These are phyloP conservation scores for Trematosphaeria pertusa DNA, from an alignment of 2,329 filamentous ascomycete genomes.

Conservation along the genomic window DNA sequence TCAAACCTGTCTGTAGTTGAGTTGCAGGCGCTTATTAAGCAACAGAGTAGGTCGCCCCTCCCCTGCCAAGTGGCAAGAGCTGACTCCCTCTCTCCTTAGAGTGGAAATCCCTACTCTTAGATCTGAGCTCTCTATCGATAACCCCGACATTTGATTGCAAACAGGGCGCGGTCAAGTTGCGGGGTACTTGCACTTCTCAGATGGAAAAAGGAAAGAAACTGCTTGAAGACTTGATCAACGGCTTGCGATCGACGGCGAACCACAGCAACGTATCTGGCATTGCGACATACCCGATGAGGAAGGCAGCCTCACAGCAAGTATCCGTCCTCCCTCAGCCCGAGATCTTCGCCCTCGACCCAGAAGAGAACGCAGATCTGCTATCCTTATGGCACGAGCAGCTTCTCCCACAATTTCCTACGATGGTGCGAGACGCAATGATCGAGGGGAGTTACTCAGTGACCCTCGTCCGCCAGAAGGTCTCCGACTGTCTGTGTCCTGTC, in stretches of 20 bases:
- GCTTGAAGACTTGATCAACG: slow-evolving; percentile 2
- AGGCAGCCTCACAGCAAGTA: slow-evolving; percentile 9
- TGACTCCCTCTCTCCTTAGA: not conserved
- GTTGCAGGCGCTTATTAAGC: slow-evolving; percentile 6
- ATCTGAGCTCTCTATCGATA: slow-evolving; percentile 2
- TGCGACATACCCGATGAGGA: too few relatives aligned
- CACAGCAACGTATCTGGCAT: too few relatives aligned
- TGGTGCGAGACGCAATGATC: slow-evolving; percentile 5
- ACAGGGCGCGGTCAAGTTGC: slow-evolving; percentile 4
- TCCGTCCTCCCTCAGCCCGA: slow-evolving; percentile 9
- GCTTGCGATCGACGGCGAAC: not conserved
- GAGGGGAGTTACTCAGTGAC: slow-evolving; percentile 10
- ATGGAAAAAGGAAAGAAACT: slow-evolving; percentile 6
- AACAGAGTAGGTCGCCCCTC: slow-evolving; percentile 1
- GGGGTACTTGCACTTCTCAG: slow-evolving; percentile 1
- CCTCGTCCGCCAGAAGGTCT: slow-evolving; percentile 8
- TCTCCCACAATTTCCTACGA: slow-evolving; percentile 1
- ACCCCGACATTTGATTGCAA: slow-evolving; percentile 4
- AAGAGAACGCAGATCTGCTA: slow-evolving; percentile 4
- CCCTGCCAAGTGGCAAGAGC: not conserved
- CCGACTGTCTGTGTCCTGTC: slow-evolving; percentile 1
- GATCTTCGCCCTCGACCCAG: slow-evolving; percentile 6
- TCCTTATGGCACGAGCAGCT: slow-evolving; percentile 6
- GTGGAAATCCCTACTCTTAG: slow-evolving; percentile 2
- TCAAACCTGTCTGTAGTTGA: slow-evolving; percentile 6